These are phyloP conservation scores for Paracoccidioides brasiliensis DNA, from an alignment of 2,329 filamentous ascomycete genomes.

Conservation along the genomic window DNA sequence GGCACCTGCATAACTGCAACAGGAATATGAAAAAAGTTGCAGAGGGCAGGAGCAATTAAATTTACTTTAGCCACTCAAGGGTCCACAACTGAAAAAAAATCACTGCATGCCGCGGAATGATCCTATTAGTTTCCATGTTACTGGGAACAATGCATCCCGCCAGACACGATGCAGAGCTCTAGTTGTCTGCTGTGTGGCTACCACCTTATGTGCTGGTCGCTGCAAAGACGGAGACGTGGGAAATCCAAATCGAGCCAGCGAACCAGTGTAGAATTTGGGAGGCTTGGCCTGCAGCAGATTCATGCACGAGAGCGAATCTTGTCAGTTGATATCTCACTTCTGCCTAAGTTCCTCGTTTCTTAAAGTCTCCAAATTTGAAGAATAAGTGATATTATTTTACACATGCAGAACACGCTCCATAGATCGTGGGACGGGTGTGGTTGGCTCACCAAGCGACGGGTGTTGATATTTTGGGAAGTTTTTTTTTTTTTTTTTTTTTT, in stretches of 20 bases:
- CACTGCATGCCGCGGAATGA: not conserved
- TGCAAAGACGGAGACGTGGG: not conserved
- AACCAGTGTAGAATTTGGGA: not conserved
- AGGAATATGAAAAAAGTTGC: not conserved
- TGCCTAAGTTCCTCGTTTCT: too few relatives aligned
- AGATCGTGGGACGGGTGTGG: too few relatives aligned
- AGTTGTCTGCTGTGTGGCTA: not conserved
- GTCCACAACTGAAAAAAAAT: not conserved
- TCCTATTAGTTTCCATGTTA: constrained; percentile 2
- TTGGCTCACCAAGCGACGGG: too few relatives aligned
- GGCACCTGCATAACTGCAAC: not conserved
- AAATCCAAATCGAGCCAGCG: not conserved
- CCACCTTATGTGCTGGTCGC: not conserved
- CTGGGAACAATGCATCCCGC: not conserved
- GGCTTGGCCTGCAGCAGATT: too few relatives aligned
- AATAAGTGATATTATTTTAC: too few relatives aligned
- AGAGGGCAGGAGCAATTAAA: not conserved
- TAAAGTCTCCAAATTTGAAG: too few relatives aligned
- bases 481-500: too few relatives aligned
- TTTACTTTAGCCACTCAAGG: not conserved
- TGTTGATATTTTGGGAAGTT: too few relatives aligned
- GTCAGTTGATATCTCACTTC: too few relatives aligned
- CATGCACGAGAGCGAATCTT: too few relatives aligned
- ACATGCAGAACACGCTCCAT: too few relatives aligned
- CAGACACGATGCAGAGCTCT: not conserved